A percentile compares a stretch with the other conserved stretches of the same genome.
Conservation (phyloP, 169 alveolate genomes). For the Condylostoma magnum region DNA sequence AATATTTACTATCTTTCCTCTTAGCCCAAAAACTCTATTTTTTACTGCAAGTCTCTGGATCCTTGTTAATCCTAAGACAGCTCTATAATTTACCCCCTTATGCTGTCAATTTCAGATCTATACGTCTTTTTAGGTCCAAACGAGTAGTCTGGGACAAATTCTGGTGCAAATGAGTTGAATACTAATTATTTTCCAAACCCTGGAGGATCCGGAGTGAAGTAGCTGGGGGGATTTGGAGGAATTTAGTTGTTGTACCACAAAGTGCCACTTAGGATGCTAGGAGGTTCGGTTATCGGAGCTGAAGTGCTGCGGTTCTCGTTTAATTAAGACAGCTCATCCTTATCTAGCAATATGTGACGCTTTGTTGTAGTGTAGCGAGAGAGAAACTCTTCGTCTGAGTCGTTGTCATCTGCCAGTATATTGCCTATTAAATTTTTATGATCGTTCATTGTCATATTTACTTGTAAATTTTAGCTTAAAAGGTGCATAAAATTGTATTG, state of each 20-base stretch:
- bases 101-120: too few relatives aligned
- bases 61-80: constrained; percentile 18
- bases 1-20: constrained; percentile 10
- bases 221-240: too few relatives aligned
- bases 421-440: constrained; percentile 28
- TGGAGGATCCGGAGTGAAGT: too few relatives aligned
- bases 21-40: background rate
- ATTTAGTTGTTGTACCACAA: too few relatives aligned
- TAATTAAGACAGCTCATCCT: constrained; percentile 11
- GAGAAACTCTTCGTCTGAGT: constrained; percentile 28
- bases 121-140: too few relatives aligned
- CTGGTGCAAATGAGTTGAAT: too few relatives aligned
- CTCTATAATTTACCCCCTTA: background rate
- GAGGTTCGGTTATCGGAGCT: too few relatives aligned
- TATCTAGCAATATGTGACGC: constrained; percentile 2
- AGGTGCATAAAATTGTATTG: too few relatives aligned
- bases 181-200: too few relatives aligned
- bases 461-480: too few relatives aligned
- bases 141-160: background rate
- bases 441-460: too few relatives aligned
- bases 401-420: constrained; percentile 27
- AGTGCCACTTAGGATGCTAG: too few relatives aligned
- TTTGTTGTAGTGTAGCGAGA: constrained; percentile 6
- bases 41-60: constrained; percentile 19
- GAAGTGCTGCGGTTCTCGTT: background rate